These are phyloP conservation scores for Margaritispora aquatica DNA, from an alignment of 495 filamentous ascomycete genomes.

Conservation along the genomic window DNA sequence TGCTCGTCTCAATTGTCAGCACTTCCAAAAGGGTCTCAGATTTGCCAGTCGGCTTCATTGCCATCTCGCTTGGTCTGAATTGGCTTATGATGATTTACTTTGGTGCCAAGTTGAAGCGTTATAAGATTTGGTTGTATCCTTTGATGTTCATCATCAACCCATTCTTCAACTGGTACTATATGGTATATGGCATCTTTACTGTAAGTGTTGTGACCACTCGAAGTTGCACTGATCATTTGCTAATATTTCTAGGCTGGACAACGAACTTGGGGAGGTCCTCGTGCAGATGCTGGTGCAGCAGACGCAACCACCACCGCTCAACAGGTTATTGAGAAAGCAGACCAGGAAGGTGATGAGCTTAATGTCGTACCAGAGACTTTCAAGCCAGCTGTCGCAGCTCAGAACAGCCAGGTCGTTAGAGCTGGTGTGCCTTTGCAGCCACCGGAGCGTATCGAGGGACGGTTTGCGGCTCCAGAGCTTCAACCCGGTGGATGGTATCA, in stretches of 20 bases:
- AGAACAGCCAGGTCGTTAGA: conserved; percentile 27
- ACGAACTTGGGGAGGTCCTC: conserved; percentile 92
- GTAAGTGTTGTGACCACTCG: background rate
- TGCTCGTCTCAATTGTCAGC: conserved; percentile 82
- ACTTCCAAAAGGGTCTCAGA: conserved; percentile 71
- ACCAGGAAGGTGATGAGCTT: conserved; percentile 77
- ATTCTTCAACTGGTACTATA: conserved; percentile 98
- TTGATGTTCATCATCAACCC: conserved; percentile 95
- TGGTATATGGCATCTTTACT: conserved; percentile 72
- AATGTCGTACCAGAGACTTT: conserved; percentile 91
- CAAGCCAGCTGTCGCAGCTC: conserved; percentile 59
- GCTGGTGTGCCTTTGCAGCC: conserved; percentile 55
- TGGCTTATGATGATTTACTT: conserved; percentile 98
- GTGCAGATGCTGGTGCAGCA: conserved; percentile 84
- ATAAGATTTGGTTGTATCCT: conserved; percentile 91
- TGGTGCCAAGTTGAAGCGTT: conserved; percentile 75
- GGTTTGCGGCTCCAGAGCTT: conserved; percentile 56
- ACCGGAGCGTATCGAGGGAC: conserved; percentile 64
- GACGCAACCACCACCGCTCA: conserved; percentile 73
- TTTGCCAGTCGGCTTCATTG: conserved; percentile 91
- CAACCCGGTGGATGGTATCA: conserved; percentile 57
- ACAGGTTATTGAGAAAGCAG: conserved; percentile 76
- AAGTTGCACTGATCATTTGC: background rate
- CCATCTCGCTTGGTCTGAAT: conserved; percentile 89
- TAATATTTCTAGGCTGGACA: conserved; percentile 56